phyloP scores from a whole-genome alignment of 2,329 filamentous ascomycete species.

The Cladosporium sp. region DNA sequence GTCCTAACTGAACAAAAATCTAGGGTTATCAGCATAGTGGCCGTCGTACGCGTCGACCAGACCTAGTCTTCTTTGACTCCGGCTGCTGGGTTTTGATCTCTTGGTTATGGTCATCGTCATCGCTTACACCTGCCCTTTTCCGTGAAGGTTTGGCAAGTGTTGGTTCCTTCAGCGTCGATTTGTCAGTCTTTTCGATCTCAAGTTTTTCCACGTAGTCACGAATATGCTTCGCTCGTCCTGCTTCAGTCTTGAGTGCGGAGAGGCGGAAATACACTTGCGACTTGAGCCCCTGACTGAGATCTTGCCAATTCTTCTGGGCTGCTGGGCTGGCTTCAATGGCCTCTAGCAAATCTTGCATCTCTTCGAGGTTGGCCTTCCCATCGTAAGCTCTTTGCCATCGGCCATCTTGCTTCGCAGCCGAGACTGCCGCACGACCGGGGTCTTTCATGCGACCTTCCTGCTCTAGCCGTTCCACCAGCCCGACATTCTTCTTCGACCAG shows the following conservation, averaged over 20 bases:
- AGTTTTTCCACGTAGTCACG: conserved; percentile 27
- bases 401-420: conserved; percentile 54
- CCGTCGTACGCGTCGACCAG: neutral
- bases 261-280: conserved; percentile 47
- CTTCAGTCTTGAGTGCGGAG: conserved; percentile 36
- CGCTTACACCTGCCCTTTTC: neutral
- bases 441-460: conserved; percentile 47
- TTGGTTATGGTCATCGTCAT: neutral
- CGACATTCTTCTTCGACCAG: conserved; percentile 59
- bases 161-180: too few species aligned
- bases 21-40: neutral
- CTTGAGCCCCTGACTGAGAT: conserved; percentile 42
- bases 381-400: conserved; percentile 57
- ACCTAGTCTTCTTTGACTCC: neutral
- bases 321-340: conserved; percentile 37
- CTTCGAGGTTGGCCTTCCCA: conserved; percentile 43
- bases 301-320: conserved; percentile 40
- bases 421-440: conserved; percentile 47
- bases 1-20: too few species aligned
- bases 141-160: neutral
- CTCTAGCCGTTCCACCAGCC: conserved; percentile 45
- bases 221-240: conserved; percentile 36
- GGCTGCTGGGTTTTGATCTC: neutral
- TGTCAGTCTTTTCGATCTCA: neutral
- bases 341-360: conserved; percentile 48